A percentile compares a stretch with the other conserved stretches of the same genome.
These are phyloP conservation scores for Pichia sp. DNA, from an alignment of 1,139 yeast genomes.

Conservation along the genomic window DNA sequence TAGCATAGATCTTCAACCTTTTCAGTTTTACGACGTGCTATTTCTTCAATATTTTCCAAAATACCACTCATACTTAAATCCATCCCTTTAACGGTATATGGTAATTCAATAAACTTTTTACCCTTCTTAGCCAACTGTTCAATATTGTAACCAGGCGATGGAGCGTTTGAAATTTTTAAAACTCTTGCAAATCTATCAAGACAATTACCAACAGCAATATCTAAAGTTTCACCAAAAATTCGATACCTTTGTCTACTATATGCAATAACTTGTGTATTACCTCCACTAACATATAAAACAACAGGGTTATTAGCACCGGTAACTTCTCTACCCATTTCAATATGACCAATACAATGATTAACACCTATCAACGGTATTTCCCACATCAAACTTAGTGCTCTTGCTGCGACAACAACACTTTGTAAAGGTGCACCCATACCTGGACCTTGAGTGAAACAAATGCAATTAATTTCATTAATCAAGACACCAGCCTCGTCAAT, in stretches of 20 bases:
- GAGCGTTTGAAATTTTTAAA: constrained; percentile 79
- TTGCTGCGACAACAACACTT: constrained; percentile 86
- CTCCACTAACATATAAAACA: constrained; percentile 94
- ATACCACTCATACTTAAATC: constrained; percentile 96
- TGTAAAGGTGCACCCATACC: constrained; percentile 99
- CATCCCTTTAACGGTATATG: constrained; percentile 98
- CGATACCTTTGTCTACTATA: constrained; percentile 88
- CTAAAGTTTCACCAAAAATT: constrained; percentile 94
- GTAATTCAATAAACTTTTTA: constrained; percentile 63
- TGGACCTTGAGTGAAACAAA: constrained; percentile 96
- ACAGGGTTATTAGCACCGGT: constrained; percentile 95
- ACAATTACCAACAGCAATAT: constrained; percentile 96
- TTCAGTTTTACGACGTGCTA: constrained; percentile 39
- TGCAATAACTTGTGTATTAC: constrained; percentile 96
- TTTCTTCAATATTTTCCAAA: constrained; percentile 70
- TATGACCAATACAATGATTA: constrained; percentile 95
- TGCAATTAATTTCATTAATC: constrained; percentile 67
- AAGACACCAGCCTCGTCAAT: constrained; percentile 54
- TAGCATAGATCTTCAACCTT: constrained; percentile 76
- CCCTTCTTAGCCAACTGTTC: constrained; percentile 87
- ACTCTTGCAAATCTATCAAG: constrained; percentile 93
- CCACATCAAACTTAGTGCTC: constrained; percentile 81
- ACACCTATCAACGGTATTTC: constrained; percentile 84
- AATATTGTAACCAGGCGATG: constrained; percentile 96
- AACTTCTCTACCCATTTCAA: constrained; percentile 97